phyloP scores from a whole-genome alignment of 2,329 filamentous ascomycete species.

The Penicillium sp. region DNA sequence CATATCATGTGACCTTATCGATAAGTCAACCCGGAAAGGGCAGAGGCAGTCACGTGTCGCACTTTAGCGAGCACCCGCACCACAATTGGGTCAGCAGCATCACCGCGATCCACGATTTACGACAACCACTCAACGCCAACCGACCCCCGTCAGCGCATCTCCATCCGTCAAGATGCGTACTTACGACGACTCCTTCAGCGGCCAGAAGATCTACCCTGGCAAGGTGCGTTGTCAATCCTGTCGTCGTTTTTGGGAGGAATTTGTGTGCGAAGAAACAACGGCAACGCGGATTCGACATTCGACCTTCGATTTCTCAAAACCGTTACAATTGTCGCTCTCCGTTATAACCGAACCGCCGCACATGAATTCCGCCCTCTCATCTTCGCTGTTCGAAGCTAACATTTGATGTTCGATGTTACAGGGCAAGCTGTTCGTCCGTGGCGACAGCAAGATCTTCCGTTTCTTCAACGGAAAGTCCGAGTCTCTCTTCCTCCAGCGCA shows the following conservation, averaged over 20 bases:
- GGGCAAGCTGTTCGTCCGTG: constrained; percentile 99
- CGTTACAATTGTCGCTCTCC: constrained; percentile 9
- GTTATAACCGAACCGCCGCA: constrained; percentile 9
- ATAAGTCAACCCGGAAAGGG: constrained; percentile 33
- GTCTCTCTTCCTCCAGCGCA: constrained; percentile 99
- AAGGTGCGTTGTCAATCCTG: constrained; percentile 59
- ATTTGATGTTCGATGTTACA: constrained; percentile 48
- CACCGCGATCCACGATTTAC: constrained; percentile 42
- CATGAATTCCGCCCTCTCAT: constrained; percentile 1
- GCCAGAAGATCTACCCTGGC: constrained; percentile 76
- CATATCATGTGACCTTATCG: constrained; percentile 12
- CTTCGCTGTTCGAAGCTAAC: constrained; percentile 26
- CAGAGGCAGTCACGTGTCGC: constrained; percentile 44
- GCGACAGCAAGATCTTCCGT: constrained; percentile 99
- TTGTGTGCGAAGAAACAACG: constrained; percentile 18
- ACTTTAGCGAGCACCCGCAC: constrained; percentile 47
- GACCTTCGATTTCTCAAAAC: constrained; percentile 5
- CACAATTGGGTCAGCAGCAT: constrained; percentile 42
- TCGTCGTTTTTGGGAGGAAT: constrained; percentile 18
- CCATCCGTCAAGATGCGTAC: constrained; percentile 65
- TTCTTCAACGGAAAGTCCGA: constrained; percentile 99
- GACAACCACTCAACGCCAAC: constrained; percentile 47
- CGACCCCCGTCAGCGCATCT: constrained; percentile 47
- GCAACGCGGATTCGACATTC: constrained; percentile 11
- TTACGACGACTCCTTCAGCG: constrained; percentile 77